These are phyloP conservation scores for Lyophyllum atratum DNA, from an alignment of 768 basidiomycete species.

Conservation along the genomic window DNA sequence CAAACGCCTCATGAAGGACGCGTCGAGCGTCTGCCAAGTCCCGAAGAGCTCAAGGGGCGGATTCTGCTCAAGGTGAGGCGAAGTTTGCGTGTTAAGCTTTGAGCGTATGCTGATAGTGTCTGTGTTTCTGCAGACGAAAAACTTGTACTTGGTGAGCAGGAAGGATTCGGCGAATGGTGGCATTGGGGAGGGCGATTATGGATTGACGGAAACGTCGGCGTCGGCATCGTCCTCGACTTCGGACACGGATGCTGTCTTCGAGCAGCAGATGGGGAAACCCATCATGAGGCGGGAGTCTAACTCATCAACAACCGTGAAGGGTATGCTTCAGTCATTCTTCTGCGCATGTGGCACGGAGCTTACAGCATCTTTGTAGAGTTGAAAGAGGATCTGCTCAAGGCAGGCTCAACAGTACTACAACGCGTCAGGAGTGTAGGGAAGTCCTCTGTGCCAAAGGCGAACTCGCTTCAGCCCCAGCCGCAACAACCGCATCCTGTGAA, in stretches of 20 bases:
- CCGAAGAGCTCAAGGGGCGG: constrained; percentile 77
- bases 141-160: constrained; percentile 50
- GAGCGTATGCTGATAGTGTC: not conserved
- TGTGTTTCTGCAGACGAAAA: constrained; percentile 60
- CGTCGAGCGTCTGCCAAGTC: constrained; percentile 76
- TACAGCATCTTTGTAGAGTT: constrained; percentile 22
- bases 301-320: constrained; percentile 25
- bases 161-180: constrained; percentile 15
- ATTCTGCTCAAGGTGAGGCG: constrained; percentile 77
- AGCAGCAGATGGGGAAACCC: constrained; percentile 22
- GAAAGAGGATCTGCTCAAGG: constrained; percentile 33
- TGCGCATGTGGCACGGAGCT: not conserved
- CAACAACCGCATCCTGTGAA: constrained; percentile 1
- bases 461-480: constrained; percentile 7
- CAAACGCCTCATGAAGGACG: constrained; percentile 38
- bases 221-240: constrained; percentile 33
- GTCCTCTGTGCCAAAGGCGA: constrained; percentile 17
- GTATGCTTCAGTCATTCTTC: constrained; percentile 18
- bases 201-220: constrained; percentile 20
- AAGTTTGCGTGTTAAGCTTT: not conserved
- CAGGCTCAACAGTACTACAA: constrained; percentile 40
- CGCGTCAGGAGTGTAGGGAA: constrained; percentile 40
- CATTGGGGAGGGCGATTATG: constrained; percentile 21
- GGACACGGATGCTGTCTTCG: constrained; percentile 35
- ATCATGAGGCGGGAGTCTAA: constrained; percentile 25